Percentiles rank a stretch among this genome's conserved stretches.
phyloP scores from a whole-genome alignment of 2,329 filamentous ascomycete genomes.

The Hirsutella minnesotensis region DNA sequence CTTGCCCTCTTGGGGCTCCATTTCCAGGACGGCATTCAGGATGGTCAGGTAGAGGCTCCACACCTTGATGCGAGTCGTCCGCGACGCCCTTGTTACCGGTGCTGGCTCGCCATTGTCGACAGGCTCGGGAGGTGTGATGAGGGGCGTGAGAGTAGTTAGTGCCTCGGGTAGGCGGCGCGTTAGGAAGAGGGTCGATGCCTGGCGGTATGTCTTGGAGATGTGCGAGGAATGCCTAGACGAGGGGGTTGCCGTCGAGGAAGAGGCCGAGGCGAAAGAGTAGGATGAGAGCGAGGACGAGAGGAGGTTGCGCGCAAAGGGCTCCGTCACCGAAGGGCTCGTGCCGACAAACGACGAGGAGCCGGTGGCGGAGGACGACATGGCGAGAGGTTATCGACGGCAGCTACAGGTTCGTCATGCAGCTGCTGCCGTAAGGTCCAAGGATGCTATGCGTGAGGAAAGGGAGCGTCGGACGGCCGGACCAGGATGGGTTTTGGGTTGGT shows the following conservation, averaged over 20 bases:
- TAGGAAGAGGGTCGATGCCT: conserved; percentile 86
- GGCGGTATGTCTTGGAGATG: conserved; percentile 86
- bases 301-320: conserved; percentile 36
- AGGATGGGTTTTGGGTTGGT: not conserved
- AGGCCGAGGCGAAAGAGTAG: conserved; percentile 41
- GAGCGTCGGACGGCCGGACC: no score
- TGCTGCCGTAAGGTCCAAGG: not conserved
- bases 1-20: conserved; percentile 85
- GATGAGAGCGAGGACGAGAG: conserved; percentile 60
- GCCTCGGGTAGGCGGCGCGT: conserved; percentile 89
- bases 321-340: conserved; percentile 16
- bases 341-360: conserved; percentile 15
- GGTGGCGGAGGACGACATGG: conserved; percentile 30
- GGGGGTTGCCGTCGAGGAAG: conserved; percentile 52
- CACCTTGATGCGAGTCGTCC: conserved; percentile 80
- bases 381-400: conserved; percentile 1
- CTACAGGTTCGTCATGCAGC: not conserved
- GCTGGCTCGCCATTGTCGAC: conserved; percentile 45
- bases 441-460: not conserved
- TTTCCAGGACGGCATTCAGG: conserved; percentile 78
- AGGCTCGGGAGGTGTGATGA: conserved; percentile 53
- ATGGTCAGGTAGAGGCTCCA: conserved; percentile 96
- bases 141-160: conserved; percentile 69
- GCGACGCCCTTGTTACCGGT: conserved; percentile 68
- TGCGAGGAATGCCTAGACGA: conserved; percentile 53